Conservation (phyloP, 441 rosid genomes). For the Adansonia madagascariensis region DNA sequence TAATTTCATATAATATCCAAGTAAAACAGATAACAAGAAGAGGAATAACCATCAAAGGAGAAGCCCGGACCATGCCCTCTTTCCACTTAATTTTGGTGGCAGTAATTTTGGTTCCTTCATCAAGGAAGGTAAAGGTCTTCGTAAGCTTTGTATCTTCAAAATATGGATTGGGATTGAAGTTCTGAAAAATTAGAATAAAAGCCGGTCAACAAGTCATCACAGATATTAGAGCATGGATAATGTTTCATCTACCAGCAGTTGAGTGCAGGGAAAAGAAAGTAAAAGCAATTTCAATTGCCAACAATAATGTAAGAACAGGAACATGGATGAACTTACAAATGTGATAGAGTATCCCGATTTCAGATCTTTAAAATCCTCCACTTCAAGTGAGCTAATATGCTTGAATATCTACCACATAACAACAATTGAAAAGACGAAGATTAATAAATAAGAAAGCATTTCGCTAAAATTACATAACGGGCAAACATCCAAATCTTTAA, state of each 20-base stretch:
- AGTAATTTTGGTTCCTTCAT: constrained; percentile 76
- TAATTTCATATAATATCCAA: constrained; percentile 26
- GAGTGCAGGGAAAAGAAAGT: background rate
- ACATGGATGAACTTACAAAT: constrained; percentile 46
- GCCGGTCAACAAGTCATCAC: background rate
- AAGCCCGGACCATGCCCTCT: constrained; percentile 70
- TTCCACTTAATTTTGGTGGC: constrained; percentile 93
- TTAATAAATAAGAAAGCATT: background rate
- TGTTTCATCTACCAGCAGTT: background rate
- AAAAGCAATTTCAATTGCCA: background rate
- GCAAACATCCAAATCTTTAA: background rate
- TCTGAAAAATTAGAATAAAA: constrained; percentile 42
- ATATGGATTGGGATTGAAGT: constrained; percentile 78
- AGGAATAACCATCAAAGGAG: background rate
- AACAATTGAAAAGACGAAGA: background rate
- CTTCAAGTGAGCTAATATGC: constrained; percentile 72
- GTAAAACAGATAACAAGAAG: constrained; percentile 16
- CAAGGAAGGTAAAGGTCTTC: constrained; percentile 79
- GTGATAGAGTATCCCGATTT: constrained; percentile 92
- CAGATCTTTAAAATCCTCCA: constrained; percentile 94
- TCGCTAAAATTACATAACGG: constrained; percentile 2
- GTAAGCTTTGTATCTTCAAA: constrained; percentile 86
- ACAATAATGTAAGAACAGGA: background rate
- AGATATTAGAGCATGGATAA: background rate
- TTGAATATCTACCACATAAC: constrained; percentile 64